phyloP scores from a whole-genome alignment of 2,329 filamentous ascomycete species.

The Lachnellula willkommii region DNA sequence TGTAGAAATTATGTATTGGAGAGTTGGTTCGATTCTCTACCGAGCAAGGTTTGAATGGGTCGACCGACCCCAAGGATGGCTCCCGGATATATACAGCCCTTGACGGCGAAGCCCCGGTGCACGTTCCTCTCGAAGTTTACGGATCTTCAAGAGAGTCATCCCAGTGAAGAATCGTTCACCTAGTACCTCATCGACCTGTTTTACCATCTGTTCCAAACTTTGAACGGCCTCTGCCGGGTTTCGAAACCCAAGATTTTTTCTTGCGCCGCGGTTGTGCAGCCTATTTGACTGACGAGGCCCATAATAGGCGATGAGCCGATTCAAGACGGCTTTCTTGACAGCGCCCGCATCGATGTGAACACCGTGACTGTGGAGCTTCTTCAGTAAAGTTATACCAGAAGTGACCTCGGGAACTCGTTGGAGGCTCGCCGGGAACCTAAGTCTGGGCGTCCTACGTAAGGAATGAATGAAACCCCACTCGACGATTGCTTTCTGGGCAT shows the following conservation, averaged over 20 bases:
- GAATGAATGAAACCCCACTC: slow-evolving; percentile 42
- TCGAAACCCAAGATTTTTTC: slow-evolving; percentile 7
- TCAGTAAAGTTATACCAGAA: slow-evolving; percentile 25
- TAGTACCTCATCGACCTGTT: neutral
- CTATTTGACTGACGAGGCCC: slow-evolving; percentile 21
- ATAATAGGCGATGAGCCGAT: slow-evolving; percentile 26
- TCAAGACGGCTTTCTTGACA: slow-evolving; percentile 20
- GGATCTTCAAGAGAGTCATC: neutral
- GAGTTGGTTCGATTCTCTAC: too few species aligned
- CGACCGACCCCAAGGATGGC: too few species aligned
- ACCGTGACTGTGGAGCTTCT: slow-evolving; percentile 15
- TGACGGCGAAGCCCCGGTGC: too few species aligned
- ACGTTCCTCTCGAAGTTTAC: too few species aligned
- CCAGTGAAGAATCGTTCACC: neutral
- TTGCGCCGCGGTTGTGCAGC: slow-evolving; percentile 16
- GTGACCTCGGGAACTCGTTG: slow-evolving; percentile 9
- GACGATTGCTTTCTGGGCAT: slow-evolving; percentile 43
- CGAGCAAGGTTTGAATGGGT: too few species aligned
- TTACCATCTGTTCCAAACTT: neutral
- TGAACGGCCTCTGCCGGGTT: neutral
- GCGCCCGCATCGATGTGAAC: slow-evolving; percentile 14
- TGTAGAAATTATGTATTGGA: too few species aligned
- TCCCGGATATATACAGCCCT: too few species aligned
- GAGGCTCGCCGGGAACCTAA: neutral
- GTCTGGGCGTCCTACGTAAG: neutral